These are phyloP conservation scores for Exophiala calicioides DNA, from an alignment of 2,329 filamentous ascomycete genomes.

Conservation along the genomic window DNA sequence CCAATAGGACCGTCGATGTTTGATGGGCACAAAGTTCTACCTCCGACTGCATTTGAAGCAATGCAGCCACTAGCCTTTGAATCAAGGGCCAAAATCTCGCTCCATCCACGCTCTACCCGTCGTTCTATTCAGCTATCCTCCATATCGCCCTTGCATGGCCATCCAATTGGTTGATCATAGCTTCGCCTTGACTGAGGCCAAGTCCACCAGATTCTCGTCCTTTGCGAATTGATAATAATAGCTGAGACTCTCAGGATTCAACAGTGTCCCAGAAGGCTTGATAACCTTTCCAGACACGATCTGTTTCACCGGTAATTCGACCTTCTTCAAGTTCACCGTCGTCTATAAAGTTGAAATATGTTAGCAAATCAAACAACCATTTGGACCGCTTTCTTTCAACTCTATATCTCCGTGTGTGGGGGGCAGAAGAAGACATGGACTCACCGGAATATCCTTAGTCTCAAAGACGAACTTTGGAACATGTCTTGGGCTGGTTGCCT, in stretches of 20 bases:
- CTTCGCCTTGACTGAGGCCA: slow-evolving; percentile 22
- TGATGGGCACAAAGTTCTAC: no score
- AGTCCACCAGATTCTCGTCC: slow-evolving; percentile 57
- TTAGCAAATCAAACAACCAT: slow-evolving; percentile 6
- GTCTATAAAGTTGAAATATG: slow-evolving; percentile 53
- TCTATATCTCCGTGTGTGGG: background rate
- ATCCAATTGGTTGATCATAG: slow-evolving; percentile 14
- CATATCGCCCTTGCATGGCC: background rate
- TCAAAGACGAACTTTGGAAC: slow-evolving; percentile 78
- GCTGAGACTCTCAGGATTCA: slow-evolving; percentile 73
- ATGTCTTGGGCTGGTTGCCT: slow-evolving; percentile 69
- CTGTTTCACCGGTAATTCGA: slow-evolving; percentile 80
- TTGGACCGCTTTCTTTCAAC: background rate
- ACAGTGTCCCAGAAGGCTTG: slow-evolving; percentile 72
- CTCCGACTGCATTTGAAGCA: no score
- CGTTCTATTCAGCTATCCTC: background rate
- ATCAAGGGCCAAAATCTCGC: background rate
- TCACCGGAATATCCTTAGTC: slow-evolving; percentile 75
- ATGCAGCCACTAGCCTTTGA: no score
- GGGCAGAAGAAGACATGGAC: slow-evolving; percentile 9
- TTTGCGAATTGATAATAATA: slow-evolving; percentile 79
- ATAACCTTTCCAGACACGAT: slow-evolving; percentile 75
- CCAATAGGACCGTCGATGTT: background rate
- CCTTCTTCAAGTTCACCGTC: slow-evolving; percentile 82
- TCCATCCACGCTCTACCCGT: no score